Evolutionary conservation across 106 monocot species (phyloP).

Genomic region (Phalaenopsis aphrodite): DNA sequence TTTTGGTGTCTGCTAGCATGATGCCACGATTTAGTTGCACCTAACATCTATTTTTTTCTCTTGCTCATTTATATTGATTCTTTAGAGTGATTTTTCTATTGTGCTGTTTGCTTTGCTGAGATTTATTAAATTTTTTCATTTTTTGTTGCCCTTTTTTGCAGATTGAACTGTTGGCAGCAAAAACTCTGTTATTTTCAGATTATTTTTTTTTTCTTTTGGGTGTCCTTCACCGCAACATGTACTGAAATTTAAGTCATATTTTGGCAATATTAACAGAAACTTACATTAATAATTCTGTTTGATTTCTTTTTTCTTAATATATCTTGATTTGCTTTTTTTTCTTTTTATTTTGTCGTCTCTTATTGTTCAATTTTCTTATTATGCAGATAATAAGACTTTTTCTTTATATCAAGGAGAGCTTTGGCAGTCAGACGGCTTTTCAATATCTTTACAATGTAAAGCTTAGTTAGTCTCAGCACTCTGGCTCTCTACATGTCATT

Average conservation of each 20-base stretch:
- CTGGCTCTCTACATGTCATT: background rate
- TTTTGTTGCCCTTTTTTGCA: background rate
- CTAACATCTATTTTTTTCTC: background rate
- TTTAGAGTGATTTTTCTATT: background rate
- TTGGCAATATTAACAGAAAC: background rate
- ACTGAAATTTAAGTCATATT: background rate
- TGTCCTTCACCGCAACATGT: background rate
- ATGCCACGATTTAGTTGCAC: background rate
- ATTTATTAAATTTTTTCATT: background rate
- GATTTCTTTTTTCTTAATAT: background rate
- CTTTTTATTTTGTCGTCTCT: background rate
- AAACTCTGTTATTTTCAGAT: background rate
- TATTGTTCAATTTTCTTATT: slow-evolving; percentile 4
- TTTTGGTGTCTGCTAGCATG: background rate
- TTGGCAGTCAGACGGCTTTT: slow-evolving; percentile 63
- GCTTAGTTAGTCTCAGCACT: background rate
- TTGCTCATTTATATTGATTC: background rate
- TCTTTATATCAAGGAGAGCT: slow-evolving; percentile 74
- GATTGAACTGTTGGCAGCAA: background rate
- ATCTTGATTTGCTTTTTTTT: background rate
- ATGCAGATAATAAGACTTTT: slow-evolving; percentile 86
- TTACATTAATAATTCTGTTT: background rate
- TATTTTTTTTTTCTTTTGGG: background rate
- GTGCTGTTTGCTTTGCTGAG: background rate
- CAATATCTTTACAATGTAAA: slow-evolving; percentile 85